A percentile compares a stretch with the other conserved stretches of the same genome.
These are phyloP conservation scores for Herpetospermum pedunculosum DNA, from an alignment of 306 rosid species.

Conservation along the genomic window DNA sequence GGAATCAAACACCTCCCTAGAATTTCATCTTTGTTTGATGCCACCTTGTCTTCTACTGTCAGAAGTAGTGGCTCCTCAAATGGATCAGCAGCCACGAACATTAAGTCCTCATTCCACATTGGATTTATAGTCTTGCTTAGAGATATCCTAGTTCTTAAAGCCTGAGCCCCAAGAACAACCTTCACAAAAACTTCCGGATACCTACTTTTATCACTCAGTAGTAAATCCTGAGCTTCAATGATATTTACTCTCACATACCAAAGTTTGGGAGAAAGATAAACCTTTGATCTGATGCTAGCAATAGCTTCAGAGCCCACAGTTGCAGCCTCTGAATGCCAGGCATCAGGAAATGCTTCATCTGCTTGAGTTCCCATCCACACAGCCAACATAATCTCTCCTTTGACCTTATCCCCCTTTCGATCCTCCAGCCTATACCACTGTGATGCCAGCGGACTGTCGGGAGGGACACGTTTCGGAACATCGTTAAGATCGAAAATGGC, in stretches of 20 bases:
- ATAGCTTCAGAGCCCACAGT: slow-evolving; percentile 56
- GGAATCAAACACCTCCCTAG: slow-evolving; percentile 73
- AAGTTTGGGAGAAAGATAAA: slow-evolving; percentile 75
- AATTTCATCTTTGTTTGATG: slow-evolving; percentile 57
- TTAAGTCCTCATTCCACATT: slow-evolving; percentile 82
- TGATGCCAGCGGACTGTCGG: slow-evolving; percentile 88
- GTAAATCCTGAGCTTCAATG: slow-evolving; percentile 85
- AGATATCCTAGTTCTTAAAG: slow-evolving; percentile 49
- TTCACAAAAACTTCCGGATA: slow-evolving; percentile 70
- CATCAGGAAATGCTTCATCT: slow-evolving; percentile 83
- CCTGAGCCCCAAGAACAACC: slow-evolving; percentile 47
- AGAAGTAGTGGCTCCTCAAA: slow-evolving; percentile 67
- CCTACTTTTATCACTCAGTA: slow-evolving; percentile 53
- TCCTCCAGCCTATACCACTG: slow-evolving; percentile 80
- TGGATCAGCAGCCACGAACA: slow-evolving; percentile 77
- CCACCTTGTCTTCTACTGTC: slow-evolving; percentile 68
- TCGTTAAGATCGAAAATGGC: slow-evolving; percentile 57
- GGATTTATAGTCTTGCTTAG: slow-evolving; percentile 53
- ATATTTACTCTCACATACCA: slow-evolving; percentile 89
- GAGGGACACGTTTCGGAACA: slow-evolving; percentile 69
- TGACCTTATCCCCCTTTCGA: slow-evolving; percentile 45
- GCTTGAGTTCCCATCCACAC: slow-evolving; percentile 99
- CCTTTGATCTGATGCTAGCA: slow-evolving; percentile 60
- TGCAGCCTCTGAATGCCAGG: slow-evolving; percentile 96
- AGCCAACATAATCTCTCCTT: slow-evolving; percentile 87